Base-by-base conservation (phyloP, 2,329 filamentous ascomycete genomes). In the Penicillium capsulatum region DNA sequence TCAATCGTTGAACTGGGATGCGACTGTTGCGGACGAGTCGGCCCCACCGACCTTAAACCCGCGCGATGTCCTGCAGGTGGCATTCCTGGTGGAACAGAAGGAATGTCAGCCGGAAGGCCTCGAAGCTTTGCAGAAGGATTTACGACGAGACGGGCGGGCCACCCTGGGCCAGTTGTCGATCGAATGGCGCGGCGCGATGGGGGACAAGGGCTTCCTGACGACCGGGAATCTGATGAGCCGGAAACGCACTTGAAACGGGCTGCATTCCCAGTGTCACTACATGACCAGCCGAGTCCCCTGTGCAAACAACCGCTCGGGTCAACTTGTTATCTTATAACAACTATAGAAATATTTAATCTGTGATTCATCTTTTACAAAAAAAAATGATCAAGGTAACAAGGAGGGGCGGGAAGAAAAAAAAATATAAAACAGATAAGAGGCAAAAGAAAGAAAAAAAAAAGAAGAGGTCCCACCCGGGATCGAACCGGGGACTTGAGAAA, bases 151-250 rank as follows among this genome's bases (percentile, higher is more conserved):
- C 45, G 69, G 69, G 13, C 70, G 74, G 45, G 70, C 85, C 26
- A 71, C 83, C 14, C 80, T 97, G 59, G 91, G 90, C 4, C 81
- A 92, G 47, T 66, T 97, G 51, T 83, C 82, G 30, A 85, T 97
- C 43, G 84, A 87, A 38, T 98, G 92, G 92, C 77, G 86, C 48
- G 84, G 85, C 26, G 79, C 86, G 46, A 90, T 96, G 84, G 92
- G 92, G 0, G 92, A 91, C 66, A 78, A 80, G 54, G 92, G 92
- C 0, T 90, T 81, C 54, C 70, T 98, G 59, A 88, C 83, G 31
- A 98, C 92, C 5, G 90, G 90, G 7, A 91, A 84, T 73, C 69
- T 94, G 36, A 57, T 71, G 52, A 71, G 68, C 17, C 64, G 69
- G 50, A 68, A 64, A 54, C 61, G 64, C 40, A 45, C 48, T 34